phyloP scores from a whole-genome alignment of 108 stramenopile genomes.

The Nitzschia sp. region DNA sequence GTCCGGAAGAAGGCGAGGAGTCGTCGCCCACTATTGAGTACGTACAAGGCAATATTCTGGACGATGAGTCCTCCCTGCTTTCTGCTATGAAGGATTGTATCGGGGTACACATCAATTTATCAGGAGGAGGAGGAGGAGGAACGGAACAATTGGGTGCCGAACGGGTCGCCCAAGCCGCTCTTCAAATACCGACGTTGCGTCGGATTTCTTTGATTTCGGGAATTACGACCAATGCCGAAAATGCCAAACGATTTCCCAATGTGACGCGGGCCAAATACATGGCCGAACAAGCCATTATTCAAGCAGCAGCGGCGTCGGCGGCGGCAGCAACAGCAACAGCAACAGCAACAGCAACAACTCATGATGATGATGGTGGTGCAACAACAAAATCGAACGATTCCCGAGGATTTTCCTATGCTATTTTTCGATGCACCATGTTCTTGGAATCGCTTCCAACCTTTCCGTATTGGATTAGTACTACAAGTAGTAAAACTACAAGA shows the following conservation, averaged over 20 bases:
- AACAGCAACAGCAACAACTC: too few species aligned
- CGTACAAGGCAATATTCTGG: neutral
- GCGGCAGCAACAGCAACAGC: too few species aligned
- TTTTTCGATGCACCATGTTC: slow-evolving; percentile 8
- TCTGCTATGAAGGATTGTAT: slow-evolving; percentile 3
- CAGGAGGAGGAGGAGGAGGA: too few species aligned
- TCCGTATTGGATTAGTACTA: neutral
- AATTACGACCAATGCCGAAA: neutral
- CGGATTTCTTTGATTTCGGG: slow-evolving; percentile 1
- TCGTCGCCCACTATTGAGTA: neutral
- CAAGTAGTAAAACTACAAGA: too few species aligned
- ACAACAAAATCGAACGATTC: too few species aligned
- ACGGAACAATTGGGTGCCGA: neutral
- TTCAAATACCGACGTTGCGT: neutral
- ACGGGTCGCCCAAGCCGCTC: neutral
- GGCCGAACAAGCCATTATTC: neutral
- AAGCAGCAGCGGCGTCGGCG: too few species aligned
- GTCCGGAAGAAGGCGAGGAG: neutral
- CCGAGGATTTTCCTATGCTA: neutral
- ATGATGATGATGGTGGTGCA: too few species aligned
- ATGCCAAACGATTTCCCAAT: neutral
- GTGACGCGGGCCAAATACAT: neutral
- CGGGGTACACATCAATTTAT: slow-evolving; percentile 4
- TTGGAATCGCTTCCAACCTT: slow-evolving; percentile 1
- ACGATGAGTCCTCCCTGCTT: neutral